Percentiles rank a stretch among this genome's conserved stretches.
Conservation (phyloP, 2,329 filamentous ascomycete genomes). For the Dendryphion nanum region DNA sequence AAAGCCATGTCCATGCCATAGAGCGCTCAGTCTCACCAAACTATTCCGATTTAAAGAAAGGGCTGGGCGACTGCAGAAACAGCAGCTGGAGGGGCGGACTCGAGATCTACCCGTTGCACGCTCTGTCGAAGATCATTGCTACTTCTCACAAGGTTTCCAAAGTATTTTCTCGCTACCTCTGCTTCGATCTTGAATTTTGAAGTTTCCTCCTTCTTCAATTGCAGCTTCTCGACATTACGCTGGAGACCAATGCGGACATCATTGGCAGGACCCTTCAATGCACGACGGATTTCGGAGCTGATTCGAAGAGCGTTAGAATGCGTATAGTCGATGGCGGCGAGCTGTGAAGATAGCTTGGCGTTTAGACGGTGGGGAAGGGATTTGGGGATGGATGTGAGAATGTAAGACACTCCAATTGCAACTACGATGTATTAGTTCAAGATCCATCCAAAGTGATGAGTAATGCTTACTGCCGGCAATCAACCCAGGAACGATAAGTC, state of each 20-base stretch:
- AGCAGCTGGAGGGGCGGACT: conserved; percentile 50
- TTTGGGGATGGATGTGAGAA: conserved; percentile 82
- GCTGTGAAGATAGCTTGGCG: conserved; percentile 77
- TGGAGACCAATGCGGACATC: conserved; percentile 82
- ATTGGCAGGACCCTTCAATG: conserved; percentile 82
- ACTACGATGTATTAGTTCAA: conserved; percentile 48
- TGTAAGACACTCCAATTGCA: conserved; percentile 72
- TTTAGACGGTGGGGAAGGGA: conserved; percentile 84
- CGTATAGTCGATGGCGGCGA: conserved; percentile 84
- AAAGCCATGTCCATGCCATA: no score
- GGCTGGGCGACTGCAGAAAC: conserved; percentile 22
- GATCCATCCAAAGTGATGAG: not conserved
- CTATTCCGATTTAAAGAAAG: conserved; percentile 1
- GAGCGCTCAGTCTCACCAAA: no score
- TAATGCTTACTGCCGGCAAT: conserved; percentile 68
- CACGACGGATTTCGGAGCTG: conserved; percentile 79
- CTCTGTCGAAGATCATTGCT: conserved; percentile 48
- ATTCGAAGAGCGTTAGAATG: conserved; percentile 86
- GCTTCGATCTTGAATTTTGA: conserved; percentile 79
- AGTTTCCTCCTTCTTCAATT: conserved; percentile 76
- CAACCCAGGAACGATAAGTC: conserved; percentile 76
- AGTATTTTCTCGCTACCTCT: conserved; percentile 86
- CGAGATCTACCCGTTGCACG: conserved; percentile 53
- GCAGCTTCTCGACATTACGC: conserved; percentile 79
- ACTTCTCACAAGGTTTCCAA: conserved; percentile 75